Evolutionary conservation across 1,139 yeast species (phyloP).

Genomic region (Saccharomyces hybrid): DNA sequence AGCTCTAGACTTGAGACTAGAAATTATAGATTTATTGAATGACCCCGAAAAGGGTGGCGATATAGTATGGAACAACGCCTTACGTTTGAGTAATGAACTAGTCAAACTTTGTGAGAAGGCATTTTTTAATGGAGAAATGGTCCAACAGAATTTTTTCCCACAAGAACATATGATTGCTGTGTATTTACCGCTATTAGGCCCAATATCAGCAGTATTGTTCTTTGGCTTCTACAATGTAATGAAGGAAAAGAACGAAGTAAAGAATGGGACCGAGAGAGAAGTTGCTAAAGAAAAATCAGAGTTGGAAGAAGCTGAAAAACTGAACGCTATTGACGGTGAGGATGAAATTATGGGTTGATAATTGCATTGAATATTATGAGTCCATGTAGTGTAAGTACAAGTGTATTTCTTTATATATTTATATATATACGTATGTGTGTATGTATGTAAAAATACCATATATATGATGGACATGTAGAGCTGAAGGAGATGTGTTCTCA

Average conservation of each 20-base stretch:
- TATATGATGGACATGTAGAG: background rate
- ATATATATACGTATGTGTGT: background rate
- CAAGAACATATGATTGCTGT: constrained; percentile 93
- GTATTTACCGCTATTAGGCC: constrained; percentile 82
- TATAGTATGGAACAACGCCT: constrained; percentile 38
- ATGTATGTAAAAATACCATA: constrained; percentile 4
- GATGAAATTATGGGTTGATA: constrained; percentile 2
- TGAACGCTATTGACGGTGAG: constrained; percentile 29
- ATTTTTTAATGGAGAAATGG: constrained; percentile 90
- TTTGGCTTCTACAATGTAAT: constrained; percentile 46
- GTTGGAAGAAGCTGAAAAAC: background rate
- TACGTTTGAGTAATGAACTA: constrained; percentile 48
- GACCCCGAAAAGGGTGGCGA: constrained; percentile 20
- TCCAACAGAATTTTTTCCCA: constrained; percentile 89
- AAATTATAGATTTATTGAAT: constrained; percentile 28
- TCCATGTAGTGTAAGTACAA: background rate
- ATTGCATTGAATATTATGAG: background rate
- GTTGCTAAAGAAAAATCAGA: constrained; percentile 2
- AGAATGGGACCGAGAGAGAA: constrained; percentile 5
- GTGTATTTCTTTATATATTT: background rate
- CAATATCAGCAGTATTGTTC: constrained; percentile 60
- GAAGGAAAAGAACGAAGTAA: constrained; percentile 29
- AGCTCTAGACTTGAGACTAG: constrained; percentile 30
- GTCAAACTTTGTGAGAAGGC: constrained; percentile 59
- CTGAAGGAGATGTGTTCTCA: background rate